Evolutionary conservation across 2,329 filamentous ascomycete genomes (phyloP).

Genomic region (Cladosporium velox): DNA sequence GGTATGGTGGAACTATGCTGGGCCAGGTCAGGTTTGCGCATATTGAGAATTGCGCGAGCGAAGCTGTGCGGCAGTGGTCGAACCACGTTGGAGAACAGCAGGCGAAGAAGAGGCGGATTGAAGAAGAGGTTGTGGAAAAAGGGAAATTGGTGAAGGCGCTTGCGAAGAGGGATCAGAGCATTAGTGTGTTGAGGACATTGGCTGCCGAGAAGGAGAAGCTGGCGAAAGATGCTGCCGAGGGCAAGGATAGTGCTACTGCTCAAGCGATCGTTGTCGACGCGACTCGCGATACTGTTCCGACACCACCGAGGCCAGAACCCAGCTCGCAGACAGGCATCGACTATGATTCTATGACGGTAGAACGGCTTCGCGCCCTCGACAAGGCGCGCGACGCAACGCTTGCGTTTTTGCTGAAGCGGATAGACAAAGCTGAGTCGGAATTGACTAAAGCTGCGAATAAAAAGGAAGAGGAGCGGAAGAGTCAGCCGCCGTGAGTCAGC

Average conservation of each 20-base stretch:
- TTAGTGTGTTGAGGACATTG: constrained; percentile 49
- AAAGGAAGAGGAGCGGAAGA: neutral
- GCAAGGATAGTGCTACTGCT: neutral
- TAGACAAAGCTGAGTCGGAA: constrained; percentile 52
- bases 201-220: constrained; percentile 48
- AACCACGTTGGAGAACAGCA: constrained; percentile 34
- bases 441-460: constrained; percentile 11
- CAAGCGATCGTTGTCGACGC: constrained; percentile 16
- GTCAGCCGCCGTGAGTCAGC: constrained; percentile 13
- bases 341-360: constrained; percentile 46
- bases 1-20: constrained; percentile 57
- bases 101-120: constrained; percentile 38
- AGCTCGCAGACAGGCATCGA: constrained; percentile 31
- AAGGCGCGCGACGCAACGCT: constrained; percentile 57
- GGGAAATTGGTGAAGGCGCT: constrained; percentile 46
- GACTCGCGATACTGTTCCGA: constrained; percentile 6
- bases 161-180: constrained; percentile 50
- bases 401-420: constrained; percentile 54
- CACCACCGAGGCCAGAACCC: neutral
- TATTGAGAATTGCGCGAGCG: constrained; percentile 52
- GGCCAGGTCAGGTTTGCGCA: constrained; percentile 56
- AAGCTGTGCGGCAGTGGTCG: constrained; percentile 49
- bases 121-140: constrained; percentile 35
- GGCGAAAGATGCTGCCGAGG: constrained; percentile 31
- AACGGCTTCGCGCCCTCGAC: constrained; percentile 45